A percentile compares a stretch with the other conserved stretches of the same genome.
phyloP scores from a whole-genome alignment of 352 stramenopile species.

The Hyaloperonospora brassicae region DNA sequence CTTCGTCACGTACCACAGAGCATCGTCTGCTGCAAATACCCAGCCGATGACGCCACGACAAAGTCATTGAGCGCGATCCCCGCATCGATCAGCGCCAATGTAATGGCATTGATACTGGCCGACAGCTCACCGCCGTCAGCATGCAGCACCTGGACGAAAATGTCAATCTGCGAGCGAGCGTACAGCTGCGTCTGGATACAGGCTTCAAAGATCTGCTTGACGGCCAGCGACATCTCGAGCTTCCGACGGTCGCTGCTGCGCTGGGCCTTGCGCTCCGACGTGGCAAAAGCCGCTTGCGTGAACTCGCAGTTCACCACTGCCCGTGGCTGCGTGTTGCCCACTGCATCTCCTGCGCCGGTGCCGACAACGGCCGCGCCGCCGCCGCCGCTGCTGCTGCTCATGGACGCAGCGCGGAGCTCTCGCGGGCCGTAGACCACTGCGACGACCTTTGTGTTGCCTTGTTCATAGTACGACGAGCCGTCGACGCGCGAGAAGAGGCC shows the following conservation, averaged over 20 bases:
- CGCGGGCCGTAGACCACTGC: slow-evolving; percentile 83
- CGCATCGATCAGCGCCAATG: slow-evolving; percentile 85
- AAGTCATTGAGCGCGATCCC: slow-evolving; percentile 90
- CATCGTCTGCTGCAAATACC: slow-evolving; percentile 85
- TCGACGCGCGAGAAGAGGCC: slow-evolving; percentile 82
- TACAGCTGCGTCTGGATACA: slow-evolving; percentile 89
- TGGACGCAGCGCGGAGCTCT: slow-evolving; percentile 45
- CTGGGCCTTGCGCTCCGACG: slow-evolving; percentile 73
- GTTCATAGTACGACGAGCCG: slow-evolving; percentile 81
- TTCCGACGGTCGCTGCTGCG: slow-evolving; percentile 82
- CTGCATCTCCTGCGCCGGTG: slow-evolving; percentile 50
- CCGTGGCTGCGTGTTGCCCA: slow-evolving; percentile 60
- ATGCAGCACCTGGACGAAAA: slow-evolving; percentile 89
- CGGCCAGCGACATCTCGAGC: slow-evolving; percentile 77
- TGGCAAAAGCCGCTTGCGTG: slow-evolving; percentile 83
- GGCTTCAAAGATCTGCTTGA: slow-evolving; percentile 89
- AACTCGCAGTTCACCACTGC: slow-evolving; percentile 80
- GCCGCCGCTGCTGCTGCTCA: slow-evolving; percentile 20
- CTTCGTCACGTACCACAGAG: slow-evolving; percentile 55
- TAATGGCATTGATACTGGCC: slow-evolving; percentile 87
- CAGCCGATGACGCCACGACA: slow-evolving; percentile 83
- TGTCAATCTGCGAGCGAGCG: slow-evolving; percentile 88
- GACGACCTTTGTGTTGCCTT: slow-evolving; percentile 87
- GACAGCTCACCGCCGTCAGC: slow-evolving; percentile 84
- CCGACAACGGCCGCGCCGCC: slow-evolving; percentile 38